Base-by-base conservation (phyloP, 352 stramenopile genomes). In the Phytophthora cactorum region DNA sequence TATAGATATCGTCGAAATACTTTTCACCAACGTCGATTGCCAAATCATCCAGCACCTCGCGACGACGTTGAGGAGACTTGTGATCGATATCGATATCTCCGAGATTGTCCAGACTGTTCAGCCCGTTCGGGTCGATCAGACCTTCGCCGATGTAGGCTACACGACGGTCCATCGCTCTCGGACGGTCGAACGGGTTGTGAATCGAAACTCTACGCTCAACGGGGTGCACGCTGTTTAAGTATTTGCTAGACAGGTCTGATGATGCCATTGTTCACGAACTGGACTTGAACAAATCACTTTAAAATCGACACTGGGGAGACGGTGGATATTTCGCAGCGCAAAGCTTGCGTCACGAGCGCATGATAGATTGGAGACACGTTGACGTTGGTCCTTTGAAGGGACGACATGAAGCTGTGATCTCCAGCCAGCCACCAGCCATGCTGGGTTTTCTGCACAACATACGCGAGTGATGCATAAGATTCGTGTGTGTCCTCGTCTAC, bases 1-100 rank as follows among this genome's bases (percentile, higher is more conserved):
- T n/a, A n/a, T n/a, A n/a, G n/a, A n/a, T n/a, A 43, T 75, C 80
- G 17, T 92, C 69, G 5, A 92, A 58, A 65, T 89, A 91, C 22
- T 77, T 71, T 53, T 91, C 82, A 25, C 75, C 77, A 12, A 86
- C 58, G 34, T 88, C 82, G 32, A 66, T 84, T 4, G 80, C 82
- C 2, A 89, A 53, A 32, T 84, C 80, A 53, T 91, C 82, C 17
- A 89, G 70, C 6, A 88, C 56, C 9, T 54, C 46, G 6, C 72
- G 88, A 55, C 77, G 66, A 6, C 74, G 68, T 34, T 76, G 79
- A 51, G 80, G 45, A 8, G 65, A 56, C 36, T 52, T 54, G 4
- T 45, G 41, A 25, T 32, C 17, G 15, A 77, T 75, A 51, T 84
- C 63, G 15, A 66, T 46, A 49, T 66, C 71, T 10, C 60, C 58